A percentile compares a stretch with the other conserved stretches of the same genome.
phyloP scores from a whole-genome alignment of 2,329 filamentous ascomycete genomes.

The Elsinoe arachidis region DNA sequence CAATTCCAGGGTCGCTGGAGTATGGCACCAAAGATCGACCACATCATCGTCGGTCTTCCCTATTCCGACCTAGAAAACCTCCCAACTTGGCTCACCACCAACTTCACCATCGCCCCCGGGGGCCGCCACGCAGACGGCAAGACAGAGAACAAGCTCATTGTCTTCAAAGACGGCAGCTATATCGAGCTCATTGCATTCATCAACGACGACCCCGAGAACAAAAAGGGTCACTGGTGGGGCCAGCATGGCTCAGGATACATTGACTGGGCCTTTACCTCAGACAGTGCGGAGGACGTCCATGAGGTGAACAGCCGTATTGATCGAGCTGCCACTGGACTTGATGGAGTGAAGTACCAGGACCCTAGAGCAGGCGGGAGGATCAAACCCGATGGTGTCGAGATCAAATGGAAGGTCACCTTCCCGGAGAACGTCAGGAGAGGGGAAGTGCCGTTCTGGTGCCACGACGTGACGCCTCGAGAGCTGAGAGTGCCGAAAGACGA shows the following conservation, averaged over 20 bases:
- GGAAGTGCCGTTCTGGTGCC: conserved; percentile 55
- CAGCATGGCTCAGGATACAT: conserved; percentile 44
- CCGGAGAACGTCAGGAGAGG: conserved; percentile 40
- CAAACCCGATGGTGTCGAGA: conserved; percentile 45
- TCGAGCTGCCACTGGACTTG: conserved; percentile 18
- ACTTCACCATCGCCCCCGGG: conserved; percentile 52
- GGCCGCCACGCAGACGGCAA: conserved; percentile 53
- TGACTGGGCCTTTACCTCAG: conserved; percentile 51
- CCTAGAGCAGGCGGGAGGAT: conserved; percentile 47
- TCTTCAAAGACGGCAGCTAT: conserved; percentile 57
- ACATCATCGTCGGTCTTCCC: conserved; percentile 56
- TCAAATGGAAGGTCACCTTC: conserved; percentile 53
- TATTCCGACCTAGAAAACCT: conserved; percentile 39
- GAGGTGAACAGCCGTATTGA: conserved; percentile 28
- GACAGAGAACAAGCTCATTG: conserved; percentile 54
- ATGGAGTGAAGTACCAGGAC: conserved; percentile 39
- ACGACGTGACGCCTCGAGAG: conserved; percentile 52
- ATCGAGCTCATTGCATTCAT: conserved; percentile 59
- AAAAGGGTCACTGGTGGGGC: conserved; percentile 52
- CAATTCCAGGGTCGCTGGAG: no score
- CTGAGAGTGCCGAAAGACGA: conserved; percentile 45
- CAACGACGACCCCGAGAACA: conserved; percentile 34
- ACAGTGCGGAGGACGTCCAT: conserved; percentile 32
- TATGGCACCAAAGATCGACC: conserved; percentile 35
- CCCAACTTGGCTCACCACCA: conserved; percentile 43